Evolutionary conservation across 495 filamentous ascomycete genomes (phyloP).

Genomic region (Thozetella sp.): DNA sequence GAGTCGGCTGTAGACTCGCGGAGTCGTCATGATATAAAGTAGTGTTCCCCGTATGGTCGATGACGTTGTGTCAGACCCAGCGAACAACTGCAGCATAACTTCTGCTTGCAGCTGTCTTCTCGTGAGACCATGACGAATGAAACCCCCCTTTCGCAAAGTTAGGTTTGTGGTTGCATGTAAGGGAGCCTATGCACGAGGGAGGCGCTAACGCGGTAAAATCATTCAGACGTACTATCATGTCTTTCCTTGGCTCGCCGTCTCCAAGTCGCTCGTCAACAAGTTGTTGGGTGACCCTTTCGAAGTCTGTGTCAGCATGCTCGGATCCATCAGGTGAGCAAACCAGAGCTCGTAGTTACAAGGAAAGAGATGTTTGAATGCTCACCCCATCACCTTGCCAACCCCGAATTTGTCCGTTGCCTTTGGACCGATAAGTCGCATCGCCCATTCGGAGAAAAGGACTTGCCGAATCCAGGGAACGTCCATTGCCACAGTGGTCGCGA

Average conservation of each 20-base stretch:
- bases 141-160: constrained; percentile 21
- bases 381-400: constrained; percentile 37
- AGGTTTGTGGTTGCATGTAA: constrained; percentile 26
- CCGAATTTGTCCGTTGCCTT: constrained; percentile 51
- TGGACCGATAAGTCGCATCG: constrained; percentile 55
- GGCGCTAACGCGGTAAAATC: constrained; percentile 17
- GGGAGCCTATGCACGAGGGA: constrained; percentile 15
- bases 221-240: constrained; percentile 39
- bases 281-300: constrained; percentile 25
- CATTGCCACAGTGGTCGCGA: constrained; percentile 19
- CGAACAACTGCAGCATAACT: constrained; percentile 48
- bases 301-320: neutral
- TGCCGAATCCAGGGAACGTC: constrained; percentile 27
- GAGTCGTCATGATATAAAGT: constrained; percentile 49
- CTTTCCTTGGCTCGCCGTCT: constrained; percentile 19
- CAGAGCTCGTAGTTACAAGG: no score
- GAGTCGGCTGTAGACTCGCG: constrained; percentile 48
- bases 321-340: constrained; percentile 1
- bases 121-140: constrained; percentile 27
- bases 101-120: constrained; percentile 32
- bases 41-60: constrained; percentile 58
- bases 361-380: constrained; percentile 11
- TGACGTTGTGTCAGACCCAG: constrained; percentile 67
- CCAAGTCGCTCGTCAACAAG: constrained; percentile 34
- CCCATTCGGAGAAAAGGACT: constrained; percentile 37